Base-by-base conservation (phyloP, 1,284 basidiomycete species). In the Malassezia arunalokei region DNA sequence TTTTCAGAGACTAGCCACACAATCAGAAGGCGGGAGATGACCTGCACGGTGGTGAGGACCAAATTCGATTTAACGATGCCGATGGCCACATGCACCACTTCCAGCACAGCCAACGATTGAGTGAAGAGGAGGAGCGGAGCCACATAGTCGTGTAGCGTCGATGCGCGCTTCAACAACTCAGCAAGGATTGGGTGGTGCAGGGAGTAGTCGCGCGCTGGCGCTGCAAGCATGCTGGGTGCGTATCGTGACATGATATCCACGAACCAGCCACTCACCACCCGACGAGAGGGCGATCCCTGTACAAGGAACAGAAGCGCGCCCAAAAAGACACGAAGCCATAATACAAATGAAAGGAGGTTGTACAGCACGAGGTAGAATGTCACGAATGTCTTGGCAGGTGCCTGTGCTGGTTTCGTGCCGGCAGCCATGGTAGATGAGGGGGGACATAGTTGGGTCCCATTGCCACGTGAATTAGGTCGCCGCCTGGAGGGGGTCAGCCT, bases 1-100 rank as follows among this genome's bases (percentile, higher is more conserved):
- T 62, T 54, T 49, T 73, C 68, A 12, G 60, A 49, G 46, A 73
- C 67, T 27, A 45, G 86, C 89, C 89, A 96, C 0, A 96, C 83
- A 47, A 91, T 78, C 73, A 84, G 84, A 11, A 96, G 76, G 39
- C 92, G 78, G 60, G 86, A 89, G 0, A 82, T 79, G 43, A 99
- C 90, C 76, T 99, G 92, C 66, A 84, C 81, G 2, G 78, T 76
- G 1, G 88, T 88, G 0, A 91, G 94, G 6, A 76, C 78, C n/a
- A 90, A 74, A 3, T 87, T 83, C 51, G 83, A 85, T 44, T 84
- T 77, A n/a, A 98, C 94, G 77, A 83, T 82, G 0, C 89, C 84
- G 7, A 89, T 64, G 7, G 83, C 75, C 37, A 84, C 82, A 71
- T 99, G 94, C 1, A 86, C 59, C 14, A 71, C 57, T 52, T 66